Conservation (phyloP, 2,329 filamentous ascomycete species). For the Xylariaceae sp. region DNA sequence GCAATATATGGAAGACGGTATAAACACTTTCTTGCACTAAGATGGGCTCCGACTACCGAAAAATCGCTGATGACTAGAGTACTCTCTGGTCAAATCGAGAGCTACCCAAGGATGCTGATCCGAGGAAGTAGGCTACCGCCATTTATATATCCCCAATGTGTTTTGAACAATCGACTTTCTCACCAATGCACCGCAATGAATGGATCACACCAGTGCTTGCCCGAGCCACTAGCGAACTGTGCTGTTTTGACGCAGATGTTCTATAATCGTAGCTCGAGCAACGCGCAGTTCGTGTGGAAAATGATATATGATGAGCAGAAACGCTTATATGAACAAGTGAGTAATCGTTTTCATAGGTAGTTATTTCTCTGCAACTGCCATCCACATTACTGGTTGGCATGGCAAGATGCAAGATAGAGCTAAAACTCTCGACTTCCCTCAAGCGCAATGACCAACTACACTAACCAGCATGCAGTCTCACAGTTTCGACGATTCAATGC, state of each 20-base stretch:
- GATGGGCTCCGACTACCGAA: conserved; percentile 18
- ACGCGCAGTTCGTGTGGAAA: conserved; percentile 35
- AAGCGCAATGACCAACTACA: background rate
- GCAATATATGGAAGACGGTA: conserved; percentile 3
- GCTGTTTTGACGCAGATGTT: conserved; percentile 34
- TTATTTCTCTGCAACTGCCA: no score
- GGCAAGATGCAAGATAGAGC: background rate
- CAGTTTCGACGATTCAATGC: conserved; percentile 7
- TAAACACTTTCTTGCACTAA: background rate
- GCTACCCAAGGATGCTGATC: conserved; percentile 36
- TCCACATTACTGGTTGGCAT: no score
- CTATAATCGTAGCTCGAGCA: conserved; percentile 31
- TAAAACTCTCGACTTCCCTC: background rate
- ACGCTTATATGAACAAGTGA: conserved; percentile 29
- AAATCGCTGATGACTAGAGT: conserved; percentile 31
- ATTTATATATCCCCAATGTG: conserved; percentile 40
- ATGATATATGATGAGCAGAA: conserved; percentile 35
- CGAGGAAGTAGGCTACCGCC: conserved; percentile 34
- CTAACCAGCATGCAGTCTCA: background rate
- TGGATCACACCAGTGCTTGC: conserved; percentile 38
- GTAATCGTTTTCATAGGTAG: background rate
- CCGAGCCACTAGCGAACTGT: conserved; percentile 38
- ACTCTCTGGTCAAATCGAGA: conserved; percentile 34
- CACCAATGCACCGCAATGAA: conserved; percentile 23
- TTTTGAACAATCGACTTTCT: conserved; percentile 17